A percentile compares a stretch with the other conserved stretches of the same genome.
These are phyloP conservation scores for Posidonia australis DNA, from an alignment of 106 monocot species.

Conservation along the genomic window DNA sequence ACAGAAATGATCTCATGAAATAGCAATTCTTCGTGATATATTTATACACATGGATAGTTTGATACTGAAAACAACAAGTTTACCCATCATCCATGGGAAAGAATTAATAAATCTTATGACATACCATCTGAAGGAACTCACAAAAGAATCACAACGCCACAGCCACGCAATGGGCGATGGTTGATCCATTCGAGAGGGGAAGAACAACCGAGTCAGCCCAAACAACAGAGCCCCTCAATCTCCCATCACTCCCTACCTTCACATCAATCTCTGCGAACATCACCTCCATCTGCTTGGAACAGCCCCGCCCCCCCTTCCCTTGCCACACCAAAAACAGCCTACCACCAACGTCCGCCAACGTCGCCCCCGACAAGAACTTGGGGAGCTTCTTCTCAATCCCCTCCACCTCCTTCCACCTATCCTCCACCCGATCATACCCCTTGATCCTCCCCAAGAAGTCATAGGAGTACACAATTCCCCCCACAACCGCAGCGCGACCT, in stretches of 20 bases:
- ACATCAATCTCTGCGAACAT: slow-evolving; percentile 48
- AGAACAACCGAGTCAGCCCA: slow-evolving; percentile 28
- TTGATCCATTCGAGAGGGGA: slow-evolving; percentile 23
- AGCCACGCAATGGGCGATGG: slow-evolving; percentile 48
- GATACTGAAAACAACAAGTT: too few relatives aligned
- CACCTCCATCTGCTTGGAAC: slow-evolving; percentile 25
- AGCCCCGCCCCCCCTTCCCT: slow-evolving; percentile 11
- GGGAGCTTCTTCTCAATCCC: slow-evolving; percentile 50
- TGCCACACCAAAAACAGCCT: slow-evolving; percentile 68
- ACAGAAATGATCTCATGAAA: too few relatives aligned
- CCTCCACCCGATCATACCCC: slow-evolving; percentile 39
- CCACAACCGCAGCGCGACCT: slow-evolving; percentile 59
- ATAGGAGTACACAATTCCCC: slow-evolving; percentile 57
- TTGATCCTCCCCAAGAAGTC: slow-evolving; percentile 65
- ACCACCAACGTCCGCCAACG: slow-evolving; percentile 39
- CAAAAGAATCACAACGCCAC: slow-evolving; percentile 27
- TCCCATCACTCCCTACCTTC: slow-evolving; percentile 1
- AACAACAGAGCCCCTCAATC: slow-evolving; percentile 29
- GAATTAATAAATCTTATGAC: too few relatives aligned
- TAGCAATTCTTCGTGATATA: too few relatives aligned
- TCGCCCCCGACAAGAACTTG: slow-evolving; percentile 52
- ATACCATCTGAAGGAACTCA: background rate
- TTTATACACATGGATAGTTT: too few relatives aligned
- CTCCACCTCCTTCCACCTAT: slow-evolving; percentile 50
- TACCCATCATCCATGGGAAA: too few relatives aligned